Percentiles rank a stretch among this genome's conserved stretches.
Conservation (phyloP, 148 eudicot species). For the Rhododendron williamsianum region DNA sequence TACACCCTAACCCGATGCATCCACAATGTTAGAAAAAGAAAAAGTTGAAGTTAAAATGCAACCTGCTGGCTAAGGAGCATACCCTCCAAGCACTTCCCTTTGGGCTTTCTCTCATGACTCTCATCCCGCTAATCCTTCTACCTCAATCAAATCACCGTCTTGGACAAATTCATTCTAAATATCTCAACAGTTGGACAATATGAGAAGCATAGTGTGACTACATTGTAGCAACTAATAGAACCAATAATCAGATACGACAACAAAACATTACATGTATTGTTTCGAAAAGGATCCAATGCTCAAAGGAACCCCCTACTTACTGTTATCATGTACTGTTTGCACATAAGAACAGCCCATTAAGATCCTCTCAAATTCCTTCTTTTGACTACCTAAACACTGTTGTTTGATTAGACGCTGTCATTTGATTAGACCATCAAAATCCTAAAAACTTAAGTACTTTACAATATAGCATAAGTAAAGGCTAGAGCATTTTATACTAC, state of each 20-base stretch:
- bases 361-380: not conserved
- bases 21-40: not conserved
- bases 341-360: not conserved
- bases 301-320: not conserved
- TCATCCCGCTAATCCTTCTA: not conserved
- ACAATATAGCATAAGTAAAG: not conserved
- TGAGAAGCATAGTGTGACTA: not conserved
- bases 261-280: no score
- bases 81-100: not conserved
- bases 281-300: not conserved
- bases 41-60: not conserved
- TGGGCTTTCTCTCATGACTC: not conserved
- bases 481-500: not conserved
- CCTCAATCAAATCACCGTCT: not conserved
- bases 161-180: not conserved
- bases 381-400: not conserved
- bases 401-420: not conserved
- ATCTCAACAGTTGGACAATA: not conserved
- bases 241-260: not conserved
- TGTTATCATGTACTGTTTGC: not conserved
- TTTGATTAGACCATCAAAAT: not conserved
- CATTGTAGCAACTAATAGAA: not conserved
- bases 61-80: not conserved
- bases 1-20: not conserved
- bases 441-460: not conserved